Conservation (phyloP, 2,329 filamentous ascomycete genomes). For the Colletotrichum spinosum region DNA sequence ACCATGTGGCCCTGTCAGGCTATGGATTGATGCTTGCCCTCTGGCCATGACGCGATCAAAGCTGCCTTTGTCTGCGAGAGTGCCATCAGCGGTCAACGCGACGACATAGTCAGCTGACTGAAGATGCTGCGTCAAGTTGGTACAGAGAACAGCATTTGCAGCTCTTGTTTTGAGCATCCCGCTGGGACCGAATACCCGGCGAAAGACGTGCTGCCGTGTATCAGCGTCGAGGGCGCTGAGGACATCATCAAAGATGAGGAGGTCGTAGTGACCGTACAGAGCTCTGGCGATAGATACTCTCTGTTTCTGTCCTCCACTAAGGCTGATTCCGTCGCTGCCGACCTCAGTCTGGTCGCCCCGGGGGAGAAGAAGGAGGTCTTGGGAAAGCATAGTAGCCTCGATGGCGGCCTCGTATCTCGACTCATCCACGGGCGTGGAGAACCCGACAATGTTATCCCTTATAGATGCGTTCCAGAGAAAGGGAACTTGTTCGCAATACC, state of each 20-base stretch:
- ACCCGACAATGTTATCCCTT: conserved; percentile 51
- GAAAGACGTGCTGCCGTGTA: conserved; percentile 47
- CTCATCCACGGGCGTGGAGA: conserved; percentile 45
- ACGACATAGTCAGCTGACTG: conserved; percentile 48
- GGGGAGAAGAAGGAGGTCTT: conserved; percentile 46
- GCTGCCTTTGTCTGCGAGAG: conserved; percentile 53
- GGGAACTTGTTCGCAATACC: conserved; percentile 40
- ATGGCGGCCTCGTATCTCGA: conserved; percentile 48
- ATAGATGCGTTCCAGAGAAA: conserved; percentile 49
- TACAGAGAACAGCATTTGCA: neutral
- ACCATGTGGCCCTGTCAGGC: conserved; percentile 40
- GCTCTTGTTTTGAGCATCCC: conserved; percentile 30
- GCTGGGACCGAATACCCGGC: conserved; percentile 42
- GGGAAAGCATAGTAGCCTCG: conserved; percentile 46
- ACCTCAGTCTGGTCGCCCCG: conserved; percentile 51
- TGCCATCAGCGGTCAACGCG: conserved; percentile 52
- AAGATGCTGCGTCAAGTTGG: neutral
- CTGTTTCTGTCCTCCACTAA: conserved; percentile 54
- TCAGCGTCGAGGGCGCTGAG: conserved; percentile 49
- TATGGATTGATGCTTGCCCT: conserved; percentile 49
- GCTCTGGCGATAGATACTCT: conserved; percentile 44
- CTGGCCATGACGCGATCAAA: conserved; percentile 51
- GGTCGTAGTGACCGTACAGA: conserved; percentile 44
- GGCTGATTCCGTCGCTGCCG: conserved; percentile 53
- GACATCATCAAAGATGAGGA: conserved; percentile 49